Percentiles rank a stretch among this genome's conserved stretches.
Conservation (phyloP, 495 filamentous ascomycete species). For the Neurospora sp. region DNA sequence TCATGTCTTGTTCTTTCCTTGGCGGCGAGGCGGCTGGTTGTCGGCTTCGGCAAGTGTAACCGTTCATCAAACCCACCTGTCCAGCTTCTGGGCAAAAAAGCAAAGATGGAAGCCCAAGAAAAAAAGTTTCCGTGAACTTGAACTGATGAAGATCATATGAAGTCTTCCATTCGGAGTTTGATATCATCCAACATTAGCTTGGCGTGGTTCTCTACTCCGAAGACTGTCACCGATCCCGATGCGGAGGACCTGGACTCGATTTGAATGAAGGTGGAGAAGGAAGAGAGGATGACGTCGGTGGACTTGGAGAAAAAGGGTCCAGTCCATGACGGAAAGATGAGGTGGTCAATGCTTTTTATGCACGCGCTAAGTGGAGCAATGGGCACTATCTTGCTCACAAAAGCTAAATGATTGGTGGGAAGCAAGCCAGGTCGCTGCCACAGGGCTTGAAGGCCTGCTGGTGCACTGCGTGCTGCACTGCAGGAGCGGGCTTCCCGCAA, state of each 20-base stretch:
- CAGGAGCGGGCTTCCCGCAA: not conserved
- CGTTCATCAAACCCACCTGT: not conserved
- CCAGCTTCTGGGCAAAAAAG: not conserved
- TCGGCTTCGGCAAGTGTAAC: not conserved
- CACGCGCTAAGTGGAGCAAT: not conserved
- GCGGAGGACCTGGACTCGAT: not conserved
- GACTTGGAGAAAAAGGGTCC: not conserved
- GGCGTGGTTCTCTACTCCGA: not conserved
- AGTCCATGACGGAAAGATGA: not conserved
- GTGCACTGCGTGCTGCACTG: not conserved
- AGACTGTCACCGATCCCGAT: not conserved
- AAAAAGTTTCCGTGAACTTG: not conserved
- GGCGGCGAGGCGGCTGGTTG: not conserved
- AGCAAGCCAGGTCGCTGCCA: not conserved
- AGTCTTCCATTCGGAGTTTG: not conserved
- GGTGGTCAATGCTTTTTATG: not conserved
- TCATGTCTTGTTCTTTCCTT: not conserved
- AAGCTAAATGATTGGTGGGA: not conserved
- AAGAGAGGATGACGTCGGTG: not conserved
- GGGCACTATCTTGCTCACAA: not conserved
- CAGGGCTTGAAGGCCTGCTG: not conserved
- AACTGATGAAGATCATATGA: not conserved
- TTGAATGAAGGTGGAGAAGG: not conserved
- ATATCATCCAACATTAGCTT: not conserved
- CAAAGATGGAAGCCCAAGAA: not conserved